A percentile compares a stretch with the other conserved stretches of the same genome.
Conservation (phyloP, 2,329 filamentous ascomycete species). For the Ploettnerulaceae sp. region DNA sequence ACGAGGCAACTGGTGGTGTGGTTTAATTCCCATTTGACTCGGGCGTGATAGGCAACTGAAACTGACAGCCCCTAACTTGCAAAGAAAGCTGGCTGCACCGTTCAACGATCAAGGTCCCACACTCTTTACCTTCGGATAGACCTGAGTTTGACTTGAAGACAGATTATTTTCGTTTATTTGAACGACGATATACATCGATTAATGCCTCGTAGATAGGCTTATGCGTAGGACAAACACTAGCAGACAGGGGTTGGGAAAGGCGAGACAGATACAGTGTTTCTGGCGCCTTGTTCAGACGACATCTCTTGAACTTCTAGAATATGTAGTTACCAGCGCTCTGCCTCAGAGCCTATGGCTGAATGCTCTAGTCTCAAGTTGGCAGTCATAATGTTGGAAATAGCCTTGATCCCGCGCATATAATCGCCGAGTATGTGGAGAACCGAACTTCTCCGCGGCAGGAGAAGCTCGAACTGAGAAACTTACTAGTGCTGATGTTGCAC, state of each 20-base stretch:
- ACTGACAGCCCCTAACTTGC: not conserved
- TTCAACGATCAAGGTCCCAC: not conserved
- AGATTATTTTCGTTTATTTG: not conserved
- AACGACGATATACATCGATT: not conserved
- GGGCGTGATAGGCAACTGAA: not conserved
- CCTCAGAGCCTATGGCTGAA: not conserved
- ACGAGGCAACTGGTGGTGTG: not conserved
- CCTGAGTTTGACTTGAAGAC: not conserved
- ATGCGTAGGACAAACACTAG: not conserved
- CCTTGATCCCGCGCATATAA: not conserved
- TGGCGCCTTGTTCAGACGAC: not conserved
- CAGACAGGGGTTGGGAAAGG: not conserved
- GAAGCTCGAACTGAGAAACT: not conserved
- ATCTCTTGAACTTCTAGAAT: not conserved
- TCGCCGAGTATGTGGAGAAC: not conserved
- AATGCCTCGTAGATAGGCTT: not conserved
- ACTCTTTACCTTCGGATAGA: not conserved
- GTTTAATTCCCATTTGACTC: not conserved
- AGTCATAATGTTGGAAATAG: not conserved
- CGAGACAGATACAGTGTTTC: too few species aligned
- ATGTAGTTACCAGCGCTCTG: not conserved
- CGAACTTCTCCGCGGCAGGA: not conserved
- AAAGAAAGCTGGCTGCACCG: not conserved
- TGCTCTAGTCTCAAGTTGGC: not conserved
- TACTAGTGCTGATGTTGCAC: slow-evolving; percentile 1